phyloP scores from a whole-genome alignment of 1,284 basidiomycete species.

The Mrakiaceae sp. region DNA sequence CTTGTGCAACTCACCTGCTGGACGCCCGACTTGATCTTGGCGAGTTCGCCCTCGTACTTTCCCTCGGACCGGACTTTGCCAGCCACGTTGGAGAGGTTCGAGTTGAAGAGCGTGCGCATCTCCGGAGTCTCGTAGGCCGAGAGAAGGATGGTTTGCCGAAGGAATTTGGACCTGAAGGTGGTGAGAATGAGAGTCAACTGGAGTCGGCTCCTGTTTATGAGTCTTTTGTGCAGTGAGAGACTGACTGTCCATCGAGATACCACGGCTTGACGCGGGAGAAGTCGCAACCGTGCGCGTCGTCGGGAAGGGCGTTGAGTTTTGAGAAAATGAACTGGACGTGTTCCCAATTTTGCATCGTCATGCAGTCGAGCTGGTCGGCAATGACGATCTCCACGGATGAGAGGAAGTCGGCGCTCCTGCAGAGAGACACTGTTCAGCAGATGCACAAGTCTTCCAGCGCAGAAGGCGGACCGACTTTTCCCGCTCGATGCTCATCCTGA shows the following conservation, averaged over 20 bases:
- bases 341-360: slow-evolving; percentile 99
- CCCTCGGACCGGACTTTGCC: slow-evolving; percentile 66
- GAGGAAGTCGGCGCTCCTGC: slow-evolving; percentile 73
- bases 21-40: slow-evolving; percentile 60
- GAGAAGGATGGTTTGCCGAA: slow-evolving; percentile 83
- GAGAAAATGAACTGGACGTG: slow-evolving; percentile 87
- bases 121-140: slow-evolving; percentile 85
- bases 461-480: slow-evolving; percentile 53
- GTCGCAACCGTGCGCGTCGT: slow-evolving; percentile 84
- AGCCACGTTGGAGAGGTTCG: slow-evolving; percentile 62
- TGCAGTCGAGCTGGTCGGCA: slow-evolving; percentile 84
- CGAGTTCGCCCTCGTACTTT: slow-evolving; percentile 53
- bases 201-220: too few species aligned
- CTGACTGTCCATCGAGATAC: slow-evolving; percentile 88
- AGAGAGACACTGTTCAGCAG: neutral
- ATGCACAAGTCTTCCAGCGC: neutral
- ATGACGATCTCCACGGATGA: slow-evolving; percentile 88
- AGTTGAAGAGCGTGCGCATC: slow-evolving; percentile 64
- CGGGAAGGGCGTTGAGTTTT: slow-evolving; percentile 76
- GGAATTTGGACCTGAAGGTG: slow-evolving; percentile 52
- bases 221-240: slow-evolving; percentile 18
- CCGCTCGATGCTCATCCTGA: slow-evolving; percentile 87
- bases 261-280: slow-evolving; percentile 95
- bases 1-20: slow-evolving; percentile 45
- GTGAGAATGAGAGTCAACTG: neutral